Evolutionary conservation across 2,329 filamentous ascomycete genomes (phyloP).

Genomic region (Amphichorda felina): DNA sequence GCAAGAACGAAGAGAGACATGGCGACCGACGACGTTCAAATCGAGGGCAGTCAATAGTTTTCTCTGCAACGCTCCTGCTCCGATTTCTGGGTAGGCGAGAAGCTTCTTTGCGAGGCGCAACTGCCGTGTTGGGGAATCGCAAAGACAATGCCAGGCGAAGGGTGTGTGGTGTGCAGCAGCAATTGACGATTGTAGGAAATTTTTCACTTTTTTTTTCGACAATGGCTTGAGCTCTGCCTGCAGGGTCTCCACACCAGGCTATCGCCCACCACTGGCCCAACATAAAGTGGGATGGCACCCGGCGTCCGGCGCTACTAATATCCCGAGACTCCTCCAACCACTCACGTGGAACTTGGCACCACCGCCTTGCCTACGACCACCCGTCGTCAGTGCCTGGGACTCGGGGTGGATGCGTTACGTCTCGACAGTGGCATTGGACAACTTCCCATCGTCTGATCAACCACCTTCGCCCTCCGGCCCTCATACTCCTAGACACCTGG

Average conservation of each 20-base stretch:
- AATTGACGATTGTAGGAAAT: conserved; percentile 20
- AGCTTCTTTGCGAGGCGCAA: conserved; percentile 23
- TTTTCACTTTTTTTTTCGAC: conserved; percentile 19
- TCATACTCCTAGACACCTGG: neutral
- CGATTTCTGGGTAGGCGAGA: conserved; percentile 14
- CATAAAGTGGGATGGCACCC: too few relatives aligned
- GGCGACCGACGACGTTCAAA: conserved; percentile 17
- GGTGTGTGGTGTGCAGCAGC: conserved; percentile 17
- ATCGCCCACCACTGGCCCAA: neutral
- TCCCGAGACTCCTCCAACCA: conserved; percentile 2
- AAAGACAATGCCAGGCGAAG: conserved; percentile 5
- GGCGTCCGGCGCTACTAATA: conserved; percentile 11
- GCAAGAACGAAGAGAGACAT: conserved; percentile 91
- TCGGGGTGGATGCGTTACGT: neutral
- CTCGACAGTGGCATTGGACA: neutral
- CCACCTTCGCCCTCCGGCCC: neutral
- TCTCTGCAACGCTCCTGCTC: conserved; percentile 12
- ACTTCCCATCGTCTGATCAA: neutral
- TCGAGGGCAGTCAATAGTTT: too few relatives aligned
- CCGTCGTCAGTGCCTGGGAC: neutral
- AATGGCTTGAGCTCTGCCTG: neutral
- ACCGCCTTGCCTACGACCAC: neutral
- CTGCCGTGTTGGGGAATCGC: conserved; percentile 11
- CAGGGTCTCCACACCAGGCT: neutral
- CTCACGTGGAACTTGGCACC: conserved; percentile 8